These are phyloP conservation scores for Beauveria medogensis DNA, from an alignment of 2,329 filamentous ascomycete genomes.

Conservation along the genomic window DNA sequence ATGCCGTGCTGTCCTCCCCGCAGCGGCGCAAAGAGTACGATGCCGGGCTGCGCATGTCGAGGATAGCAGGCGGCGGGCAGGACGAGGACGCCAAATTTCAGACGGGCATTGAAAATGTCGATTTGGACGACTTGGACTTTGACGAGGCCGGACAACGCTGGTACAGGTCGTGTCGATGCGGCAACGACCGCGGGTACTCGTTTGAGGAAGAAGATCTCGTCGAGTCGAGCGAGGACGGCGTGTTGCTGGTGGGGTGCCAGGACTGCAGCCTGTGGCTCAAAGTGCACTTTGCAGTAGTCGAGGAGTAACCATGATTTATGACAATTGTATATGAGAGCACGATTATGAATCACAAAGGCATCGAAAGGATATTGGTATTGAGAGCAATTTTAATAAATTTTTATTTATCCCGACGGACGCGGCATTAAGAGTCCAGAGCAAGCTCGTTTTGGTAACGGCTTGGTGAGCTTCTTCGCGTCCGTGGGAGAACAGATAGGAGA, in stretches of 20 bases:
- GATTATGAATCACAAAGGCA: neutral
- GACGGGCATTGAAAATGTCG: constrained; percentile 55
- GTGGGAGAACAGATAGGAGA: constrained; percentile 24
- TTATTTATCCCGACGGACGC: constrained; percentile 49
- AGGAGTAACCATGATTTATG: constrained; percentile 19
- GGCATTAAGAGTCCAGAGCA: constrained; percentile 46
- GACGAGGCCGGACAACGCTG: constrained; percentile 42
- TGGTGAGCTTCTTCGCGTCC: constrained; percentile 32
- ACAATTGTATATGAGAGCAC: constrained; percentile 5
- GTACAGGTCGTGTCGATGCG: constrained; percentile 55
- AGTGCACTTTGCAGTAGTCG: constrained; percentile 54
- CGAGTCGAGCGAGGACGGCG: constrained; percentile 48
- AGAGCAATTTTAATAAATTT: constrained; percentile 40
- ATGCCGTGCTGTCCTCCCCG: constrained; percentile 45
- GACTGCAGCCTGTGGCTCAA: constrained; percentile 61
- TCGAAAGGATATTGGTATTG: constrained; percentile 1
- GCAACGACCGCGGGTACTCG: constrained; percentile 52
- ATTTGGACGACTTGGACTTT: constrained; percentile 55
- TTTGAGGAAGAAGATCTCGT: constrained; percentile 53
- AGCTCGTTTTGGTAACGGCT: constrained; percentile 43
- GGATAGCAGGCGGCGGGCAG: constrained; percentile 15
- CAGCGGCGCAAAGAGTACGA: constrained; percentile 46
- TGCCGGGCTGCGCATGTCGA: constrained; percentile 32
- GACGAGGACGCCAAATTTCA: constrained; percentile 31
- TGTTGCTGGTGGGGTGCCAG: constrained; percentile 55